phyloP scores from a whole-genome alignment of 805 yeast genomes.

The Ogataea henricii region DNA sequence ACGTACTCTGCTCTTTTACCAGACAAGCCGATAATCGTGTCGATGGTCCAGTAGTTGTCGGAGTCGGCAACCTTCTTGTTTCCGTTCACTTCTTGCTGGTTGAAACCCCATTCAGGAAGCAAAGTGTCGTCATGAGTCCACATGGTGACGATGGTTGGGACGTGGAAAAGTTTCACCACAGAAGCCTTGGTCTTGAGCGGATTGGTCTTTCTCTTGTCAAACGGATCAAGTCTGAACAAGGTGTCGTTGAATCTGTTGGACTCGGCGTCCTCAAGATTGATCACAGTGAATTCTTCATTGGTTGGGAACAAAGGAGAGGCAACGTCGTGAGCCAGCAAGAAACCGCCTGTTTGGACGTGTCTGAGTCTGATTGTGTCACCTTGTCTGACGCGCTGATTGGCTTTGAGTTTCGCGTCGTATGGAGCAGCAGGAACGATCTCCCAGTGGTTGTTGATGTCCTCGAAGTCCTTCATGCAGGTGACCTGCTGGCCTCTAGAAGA shows the following conservation, averaged over 20 bases:
- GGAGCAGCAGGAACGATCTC: conserved; percentile 68
- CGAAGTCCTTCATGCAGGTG: conserved; percentile 59
- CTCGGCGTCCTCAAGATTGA: conserved; percentile 58
- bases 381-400: conserved; percentile 56
- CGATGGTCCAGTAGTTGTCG: conserved; percentile 76
- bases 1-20: conserved; percentile 65
- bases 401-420: conserved; percentile 40
- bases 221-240: conserved; percentile 69
- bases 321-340: conserved; percentile 87
- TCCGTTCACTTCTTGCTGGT: conserved; percentile 93
- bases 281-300: conserved; percentile 90
- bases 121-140: conserved; percentile 86
- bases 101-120: conserved; percentile 94
- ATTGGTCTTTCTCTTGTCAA: conserved; percentile 51
- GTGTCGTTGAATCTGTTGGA: conserved; percentile 67
- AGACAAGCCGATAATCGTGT: conserved; percentile 61
- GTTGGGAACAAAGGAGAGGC: conserved; percentile 92
- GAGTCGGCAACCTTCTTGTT: conserved; percentile 74
- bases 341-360: conserved; percentile 81
- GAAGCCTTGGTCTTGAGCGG: conserved; percentile 70
- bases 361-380: conserved; percentile 77
- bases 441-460: conserved; percentile 80
- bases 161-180: conserved; percentile 71
- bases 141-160: conserved; percentile 86
- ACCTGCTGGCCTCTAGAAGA: conserved; percentile 96